phyloP scores from a whole-genome alignment of 805 yeast genomes.

The Suhomyces sp. region DNA sequence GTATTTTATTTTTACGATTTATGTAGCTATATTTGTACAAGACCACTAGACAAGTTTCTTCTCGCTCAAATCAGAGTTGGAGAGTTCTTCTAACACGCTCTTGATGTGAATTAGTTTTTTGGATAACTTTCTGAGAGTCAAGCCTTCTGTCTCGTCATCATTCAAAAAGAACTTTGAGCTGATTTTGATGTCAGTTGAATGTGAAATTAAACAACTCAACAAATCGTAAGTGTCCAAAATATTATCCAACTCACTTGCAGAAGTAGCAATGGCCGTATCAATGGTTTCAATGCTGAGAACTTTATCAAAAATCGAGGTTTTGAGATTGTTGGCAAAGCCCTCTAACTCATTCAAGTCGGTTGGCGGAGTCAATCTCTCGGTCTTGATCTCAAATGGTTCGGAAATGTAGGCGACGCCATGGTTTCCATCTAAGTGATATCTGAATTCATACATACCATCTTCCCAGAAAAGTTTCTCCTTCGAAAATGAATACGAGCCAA shows the following conservation, averaged over 20 bases:
- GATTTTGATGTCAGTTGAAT: conserved; percentile 27
- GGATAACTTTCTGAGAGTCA: conserved; percentile 18
- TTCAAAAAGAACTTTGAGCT: conserved; percentile 36
- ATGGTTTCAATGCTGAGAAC: conserved; percentile 22
- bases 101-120: conserved; percentile 22
- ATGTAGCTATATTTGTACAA: not conserved
- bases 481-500: conserved; percentile 51
- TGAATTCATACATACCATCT: conserved; percentile 68
- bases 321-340: conserved; percentile 31
- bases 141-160: conserved; percentile 13
- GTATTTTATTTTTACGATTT: not conserved
- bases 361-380: conserved; percentile 39
- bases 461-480: conserved; percentile 55
- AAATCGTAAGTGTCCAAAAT: conserved; percentile 28
- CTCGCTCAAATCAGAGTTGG: conserved; percentile 21
- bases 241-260: conserved; percentile 25
- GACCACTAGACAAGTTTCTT: conserved; percentile 9
- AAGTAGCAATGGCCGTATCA: conserved; percentile 25
- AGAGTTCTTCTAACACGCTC: conserved; percentile 23
- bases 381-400: conserved; percentile 59
- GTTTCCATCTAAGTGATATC: conserved; percentile 64
- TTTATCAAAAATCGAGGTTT: conserved; percentile 28
- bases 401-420: conserved; percentile 70
- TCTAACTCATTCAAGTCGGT: conserved; percentile 25
- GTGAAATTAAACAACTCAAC: conserved; percentile 17